Conservation (phyloP, 2,329 filamentous ascomycete genomes). For the Podosphaera leucotricha region DNA sequence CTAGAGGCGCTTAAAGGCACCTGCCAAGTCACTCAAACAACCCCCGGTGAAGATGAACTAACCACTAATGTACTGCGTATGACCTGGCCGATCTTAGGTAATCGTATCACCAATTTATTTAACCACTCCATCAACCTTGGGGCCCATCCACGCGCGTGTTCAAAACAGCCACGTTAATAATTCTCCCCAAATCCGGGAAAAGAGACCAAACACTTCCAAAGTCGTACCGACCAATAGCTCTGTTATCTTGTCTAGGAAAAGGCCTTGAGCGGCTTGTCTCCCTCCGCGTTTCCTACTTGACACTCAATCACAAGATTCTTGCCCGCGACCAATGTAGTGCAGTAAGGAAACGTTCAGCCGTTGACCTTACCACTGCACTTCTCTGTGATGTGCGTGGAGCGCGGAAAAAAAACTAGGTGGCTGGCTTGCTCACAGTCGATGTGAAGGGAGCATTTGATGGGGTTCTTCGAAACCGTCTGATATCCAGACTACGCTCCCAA, state of each 20-base stretch:
- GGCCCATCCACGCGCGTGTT: not conserved
- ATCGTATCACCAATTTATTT: not conserved
- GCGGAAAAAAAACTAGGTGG: not conserved
- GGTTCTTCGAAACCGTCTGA: not conserved
- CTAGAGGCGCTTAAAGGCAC: not conserved
- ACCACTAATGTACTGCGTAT: not conserved
- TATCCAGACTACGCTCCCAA: not conserved
- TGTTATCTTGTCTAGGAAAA: not conserved
- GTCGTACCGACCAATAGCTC: not conserved
- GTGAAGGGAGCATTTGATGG: not conserved
- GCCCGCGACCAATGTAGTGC: not conserved
- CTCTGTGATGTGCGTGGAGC: not conserved
- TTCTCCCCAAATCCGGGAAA: not conserved
- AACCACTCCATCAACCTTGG: not conserved
- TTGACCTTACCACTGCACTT: not conserved
- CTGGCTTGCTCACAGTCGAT: not conserved
- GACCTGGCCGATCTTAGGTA: not conserved
- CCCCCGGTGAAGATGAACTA: not conserved
- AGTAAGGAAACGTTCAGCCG: not conserved
- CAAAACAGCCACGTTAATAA: not conserved
- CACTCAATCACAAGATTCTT: not conserved
- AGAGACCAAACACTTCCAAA: not conserved
- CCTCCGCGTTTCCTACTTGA: not conserved
- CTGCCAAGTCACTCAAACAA: not conserved
- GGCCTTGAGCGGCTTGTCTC: not conserved